Percentiles rank a stretch among this genome's conserved stretches.
These are phyloP conservation scores for Sporormia fimetaria DNA, from an alignment of 495 filamentous ascomycete genomes.

Conservation along the genomic window DNA sequence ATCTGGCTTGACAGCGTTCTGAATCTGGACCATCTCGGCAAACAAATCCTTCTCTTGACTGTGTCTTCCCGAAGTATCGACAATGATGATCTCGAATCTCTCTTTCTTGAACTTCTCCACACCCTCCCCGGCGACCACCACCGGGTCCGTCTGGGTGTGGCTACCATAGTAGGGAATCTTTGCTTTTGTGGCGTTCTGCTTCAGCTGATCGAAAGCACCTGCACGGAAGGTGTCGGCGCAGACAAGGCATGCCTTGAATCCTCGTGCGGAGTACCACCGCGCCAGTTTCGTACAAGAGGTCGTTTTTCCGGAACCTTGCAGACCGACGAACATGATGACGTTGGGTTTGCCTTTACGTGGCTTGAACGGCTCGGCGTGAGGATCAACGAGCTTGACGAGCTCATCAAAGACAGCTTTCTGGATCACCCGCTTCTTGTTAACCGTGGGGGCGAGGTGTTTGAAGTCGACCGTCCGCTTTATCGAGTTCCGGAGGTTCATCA, in stretches of 20 bases:
- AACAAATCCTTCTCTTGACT: conserved; percentile 91
- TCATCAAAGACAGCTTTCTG: conserved; percentile 98
- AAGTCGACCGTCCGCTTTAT: conserved; percentile 88
- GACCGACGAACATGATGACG: conserved; percentile 98
- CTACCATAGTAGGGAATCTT: conserved; percentile 98
- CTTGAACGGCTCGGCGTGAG: conserved; percentile 89
- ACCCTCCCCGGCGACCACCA: conserved; percentile 81
- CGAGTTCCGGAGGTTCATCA: conserved; percentile 80
- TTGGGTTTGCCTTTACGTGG: conserved; percentile 93
- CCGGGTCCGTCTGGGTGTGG: conserved; percentile 90
- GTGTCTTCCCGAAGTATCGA: conserved; percentile 91
- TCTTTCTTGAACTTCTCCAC: conserved; percentile 99
- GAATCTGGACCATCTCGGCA: conserved; percentile 96
- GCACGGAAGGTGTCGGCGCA: conserved; percentile 98
- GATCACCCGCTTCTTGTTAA: conserved; percentile 96
- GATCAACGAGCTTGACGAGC: conserved; percentile 88
- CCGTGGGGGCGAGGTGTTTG: conserved; percentile 70
- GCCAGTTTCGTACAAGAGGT: conserved; percentile 97
- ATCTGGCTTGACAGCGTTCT: conserved; percentile 78
- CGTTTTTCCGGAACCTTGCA: conserved; percentile 95
- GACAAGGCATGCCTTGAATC: conserved; percentile 88
- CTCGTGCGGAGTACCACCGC: conserved; percentile 84
- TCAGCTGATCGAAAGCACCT: conserved; percentile 95
- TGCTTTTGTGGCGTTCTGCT: conserved; percentile 96
- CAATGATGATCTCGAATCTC: conserved; percentile 94